Percentiles rank a stretch among this genome's conserved stretches.
Conservation (phyloP, 192 early-diverging fungal species). For the Podila minutissima region DNA sequence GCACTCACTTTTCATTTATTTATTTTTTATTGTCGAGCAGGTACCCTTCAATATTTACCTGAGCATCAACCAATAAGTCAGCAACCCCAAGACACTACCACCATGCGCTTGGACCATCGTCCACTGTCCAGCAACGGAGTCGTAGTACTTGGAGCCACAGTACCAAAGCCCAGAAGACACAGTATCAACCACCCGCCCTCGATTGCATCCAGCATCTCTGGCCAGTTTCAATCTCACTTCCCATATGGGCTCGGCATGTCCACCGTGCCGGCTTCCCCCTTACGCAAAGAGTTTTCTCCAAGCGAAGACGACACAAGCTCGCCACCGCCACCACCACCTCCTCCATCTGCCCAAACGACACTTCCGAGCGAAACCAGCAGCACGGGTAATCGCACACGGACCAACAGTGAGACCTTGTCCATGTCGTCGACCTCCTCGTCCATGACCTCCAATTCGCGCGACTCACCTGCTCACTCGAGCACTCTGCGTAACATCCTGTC, state of each 20-base stretch:
- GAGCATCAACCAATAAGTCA: not conserved
- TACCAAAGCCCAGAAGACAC: constrained; percentile 13
- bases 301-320: constrained; percentile 1
- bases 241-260: constrained; percentile 10
- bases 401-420: constrained; percentile 22
- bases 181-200: constrained; percentile 29
- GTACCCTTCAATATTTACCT: not conserved
- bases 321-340: not conserved
- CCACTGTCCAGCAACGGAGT: not conserved
- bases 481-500: constrained; percentile 21
- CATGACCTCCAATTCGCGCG: not conserved
- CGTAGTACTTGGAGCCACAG: not conserved
- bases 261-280: constrained; percentile 10
- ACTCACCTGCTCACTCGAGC: constrained; percentile 1
- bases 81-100: not conserved
- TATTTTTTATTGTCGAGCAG: not conserved
- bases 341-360: not conserved
- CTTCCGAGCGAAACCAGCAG: not conserved
- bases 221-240: not conserved
- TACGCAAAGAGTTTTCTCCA: constrained; percentile 19
- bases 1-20: not conserved
- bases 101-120: not conserved
- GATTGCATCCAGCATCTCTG: not conserved
- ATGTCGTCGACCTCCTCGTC: constrained; percentile 9
- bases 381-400: not conserved